Conservation (phyloP, 495 filamentous ascomycete species). For the Lichina pygmaea region DNA sequence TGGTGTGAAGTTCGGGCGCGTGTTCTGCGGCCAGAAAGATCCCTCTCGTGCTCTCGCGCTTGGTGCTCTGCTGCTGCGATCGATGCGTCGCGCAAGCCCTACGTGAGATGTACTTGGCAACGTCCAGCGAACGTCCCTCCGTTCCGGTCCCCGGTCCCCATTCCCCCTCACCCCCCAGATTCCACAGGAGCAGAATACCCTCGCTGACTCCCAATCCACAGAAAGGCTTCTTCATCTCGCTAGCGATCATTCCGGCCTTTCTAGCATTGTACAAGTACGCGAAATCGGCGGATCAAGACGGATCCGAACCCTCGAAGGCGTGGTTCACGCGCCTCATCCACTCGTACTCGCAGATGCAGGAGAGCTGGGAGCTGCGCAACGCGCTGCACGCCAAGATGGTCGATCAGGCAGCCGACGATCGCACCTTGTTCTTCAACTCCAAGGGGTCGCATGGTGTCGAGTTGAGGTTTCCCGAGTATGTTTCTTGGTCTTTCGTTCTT, state of each 20-base stretch:
- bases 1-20: too few relatives aligned
- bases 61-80: too few relatives aligned
- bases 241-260: constrained; percentile 27
- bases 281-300: constrained; percentile 7
- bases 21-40: too few relatives aligned
- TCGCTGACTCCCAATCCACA: constrained; percentile 9
- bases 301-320: constrained; percentile 12
- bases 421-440: constrained; percentile 34
- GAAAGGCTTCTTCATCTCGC: constrained; percentile 36
- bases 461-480: constrained; percentile 45
- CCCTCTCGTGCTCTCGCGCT: too few relatives aligned
- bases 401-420: constrained; percentile 42
- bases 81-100: too few relatives aligned
- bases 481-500: constrained; percentile 3
- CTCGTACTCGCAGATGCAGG: constrained; percentile 19
- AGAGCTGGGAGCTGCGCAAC: constrained; percentile 31
- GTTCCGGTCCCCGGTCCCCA: too few relatives aligned
- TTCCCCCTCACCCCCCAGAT: too few relatives aligned
- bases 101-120: too few relatives aligned
- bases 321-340: constrained; percentile 29
- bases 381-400: constrained; percentile 31
- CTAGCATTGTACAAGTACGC: constrained; percentile 30
- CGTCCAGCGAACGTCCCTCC: too few relatives aligned
- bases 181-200: too few relatives aligned
- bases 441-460: constrained; percentile 18